A percentile compares a stretch with the other conserved stretches of the same genome.
Evolutionary conservation across 345 rosid species (phyloP).

Genomic region (Cardiospermum halicacabum): DNA sequence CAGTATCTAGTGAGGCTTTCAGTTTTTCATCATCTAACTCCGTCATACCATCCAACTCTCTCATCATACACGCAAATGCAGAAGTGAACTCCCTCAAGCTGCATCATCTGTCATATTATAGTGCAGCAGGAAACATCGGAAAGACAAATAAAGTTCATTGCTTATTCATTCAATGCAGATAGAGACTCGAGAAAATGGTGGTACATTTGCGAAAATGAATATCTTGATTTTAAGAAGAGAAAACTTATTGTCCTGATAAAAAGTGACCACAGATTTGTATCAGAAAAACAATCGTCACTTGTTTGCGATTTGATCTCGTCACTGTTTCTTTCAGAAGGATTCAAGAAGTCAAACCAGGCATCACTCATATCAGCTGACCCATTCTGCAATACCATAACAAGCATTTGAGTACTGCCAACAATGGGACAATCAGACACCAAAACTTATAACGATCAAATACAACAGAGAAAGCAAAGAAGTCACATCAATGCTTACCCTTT

Average conservation of each 20-base stretch:
- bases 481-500: constrained; percentile 50
- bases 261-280: constrained; percentile 52
- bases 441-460: constrained; percentile 5
- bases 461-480: background rate
- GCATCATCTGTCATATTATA: constrained; percentile 16
- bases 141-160: background rate
- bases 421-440: constrained; percentile 1
- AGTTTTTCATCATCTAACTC: constrained; percentile 46
- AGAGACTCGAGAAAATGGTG: background rate
- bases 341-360: constrained; percentile 52
- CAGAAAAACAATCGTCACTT: constrained; percentile 20
- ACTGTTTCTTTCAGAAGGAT: constrained; percentile 45
- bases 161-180: background rate
- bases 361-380: constrained; percentile 42
- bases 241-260: constrained; percentile 61
- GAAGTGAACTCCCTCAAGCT: constrained; percentile 66
- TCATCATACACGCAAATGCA: constrained; percentile 56
- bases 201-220: constrained; percentile 7
- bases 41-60: constrained; percentile 53
- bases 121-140: constrained; percentile 15
- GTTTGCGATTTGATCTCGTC: constrained; percentile 10
- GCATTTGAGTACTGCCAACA: constrained; percentile 20
- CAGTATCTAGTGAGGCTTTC: constrained; percentile 46
- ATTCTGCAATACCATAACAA: constrained; percentile 59
- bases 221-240: constrained; percentile 73